These are phyloP conservation scores for Tetrahymena elliotti DNA, from an alignment of 73 alveolate genomes.

Conservation along the genomic window DNA sequence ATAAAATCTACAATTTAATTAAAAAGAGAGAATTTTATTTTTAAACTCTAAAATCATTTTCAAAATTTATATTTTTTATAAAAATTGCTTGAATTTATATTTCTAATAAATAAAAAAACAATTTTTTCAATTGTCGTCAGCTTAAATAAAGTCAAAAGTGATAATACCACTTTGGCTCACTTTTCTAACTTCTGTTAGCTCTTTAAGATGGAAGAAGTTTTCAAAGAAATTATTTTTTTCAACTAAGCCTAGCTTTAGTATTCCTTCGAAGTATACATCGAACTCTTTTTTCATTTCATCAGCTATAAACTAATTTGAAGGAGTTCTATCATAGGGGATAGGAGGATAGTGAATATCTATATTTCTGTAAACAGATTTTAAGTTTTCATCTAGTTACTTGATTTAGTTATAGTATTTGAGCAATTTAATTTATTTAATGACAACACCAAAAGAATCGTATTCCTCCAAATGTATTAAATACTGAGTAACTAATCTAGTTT, in stretches of 20 bases:
- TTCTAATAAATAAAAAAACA: background rate
- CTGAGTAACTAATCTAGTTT: background rate
- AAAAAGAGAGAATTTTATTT: too few relatives aligned
- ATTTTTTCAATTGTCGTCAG: background rate
- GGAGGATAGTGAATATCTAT: background rate
- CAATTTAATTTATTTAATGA: background rate
- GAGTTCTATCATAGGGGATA: background rate
- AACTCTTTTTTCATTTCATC: background rate
- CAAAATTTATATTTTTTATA: too few relatives aligned
- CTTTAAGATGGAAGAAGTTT: background rate
- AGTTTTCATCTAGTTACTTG: background rate
- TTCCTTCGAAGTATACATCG: background rate
- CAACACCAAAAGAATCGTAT: background rate
- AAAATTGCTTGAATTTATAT: background rate
- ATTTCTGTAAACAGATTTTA: background rate
- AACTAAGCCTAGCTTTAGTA: background rate
- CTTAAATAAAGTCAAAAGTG: background rate
- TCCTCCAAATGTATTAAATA: background rate
- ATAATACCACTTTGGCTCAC: background rate
- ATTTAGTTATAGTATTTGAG: background rate
- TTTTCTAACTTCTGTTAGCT: background rate
- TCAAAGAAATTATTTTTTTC: background rate
- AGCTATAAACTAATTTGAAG: background rate
- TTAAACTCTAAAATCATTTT: too few relatives aligned
- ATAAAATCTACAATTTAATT: too few relatives aligned